phyloP scores from a whole-genome alignment of 768 basidiomycete species.

The Xerocomellus dryophilus region DNA sequence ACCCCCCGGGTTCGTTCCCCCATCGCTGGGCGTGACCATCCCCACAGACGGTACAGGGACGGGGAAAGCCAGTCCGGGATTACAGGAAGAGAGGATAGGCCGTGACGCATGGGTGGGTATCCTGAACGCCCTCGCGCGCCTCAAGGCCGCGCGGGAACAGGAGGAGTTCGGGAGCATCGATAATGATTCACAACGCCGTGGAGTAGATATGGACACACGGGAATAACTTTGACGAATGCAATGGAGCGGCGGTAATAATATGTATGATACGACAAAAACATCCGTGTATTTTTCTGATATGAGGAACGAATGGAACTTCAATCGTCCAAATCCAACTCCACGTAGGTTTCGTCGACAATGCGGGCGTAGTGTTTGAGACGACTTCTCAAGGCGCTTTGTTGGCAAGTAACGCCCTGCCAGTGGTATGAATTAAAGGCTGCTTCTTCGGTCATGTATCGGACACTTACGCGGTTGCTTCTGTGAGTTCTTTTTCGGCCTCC shows the following conservation, averaged over 20 bases:
- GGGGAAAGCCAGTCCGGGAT: constrained; percentile 47
- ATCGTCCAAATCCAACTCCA: not conserved
- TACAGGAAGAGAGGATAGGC: constrained; percentile 76
- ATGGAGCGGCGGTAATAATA: constrained; percentile 4
- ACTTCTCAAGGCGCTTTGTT: constrained; percentile 20
- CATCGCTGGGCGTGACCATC: constrained; percentile 74
- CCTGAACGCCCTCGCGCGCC: constrained; percentile 59
- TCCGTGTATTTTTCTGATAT: constrained; percentile 25
- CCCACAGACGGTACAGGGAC: constrained; percentile 38
- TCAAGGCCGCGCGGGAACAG: constrained; percentile 48
- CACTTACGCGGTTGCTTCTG: constrained; percentile 47
- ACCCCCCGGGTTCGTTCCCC: constrained; percentile 66
- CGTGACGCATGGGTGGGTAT: constrained; percentile 78
- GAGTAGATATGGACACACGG: constrained; percentile 20
- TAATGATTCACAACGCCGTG: constrained; percentile 11
- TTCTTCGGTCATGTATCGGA: constrained; percentile 4
- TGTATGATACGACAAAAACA: constrained; percentile 11
- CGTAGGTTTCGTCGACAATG: constrained; percentile 10
- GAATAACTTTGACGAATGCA: constrained; percentile 8
- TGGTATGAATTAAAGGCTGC: constrained; percentile 19
- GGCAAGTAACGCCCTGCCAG: constrained; percentile 12
- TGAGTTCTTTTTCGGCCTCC: constrained; percentile 58
- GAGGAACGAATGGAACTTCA: not conserved
- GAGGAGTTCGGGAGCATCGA: constrained; percentile 11
- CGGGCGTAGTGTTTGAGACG: constrained; percentile 15